A percentile compares a stretch with the other conserved stretches of the same genome.
Evolutionary conservation across 306 rosid genomes (phyloP).

Genomic region (Benincasa hispida): DNA sequence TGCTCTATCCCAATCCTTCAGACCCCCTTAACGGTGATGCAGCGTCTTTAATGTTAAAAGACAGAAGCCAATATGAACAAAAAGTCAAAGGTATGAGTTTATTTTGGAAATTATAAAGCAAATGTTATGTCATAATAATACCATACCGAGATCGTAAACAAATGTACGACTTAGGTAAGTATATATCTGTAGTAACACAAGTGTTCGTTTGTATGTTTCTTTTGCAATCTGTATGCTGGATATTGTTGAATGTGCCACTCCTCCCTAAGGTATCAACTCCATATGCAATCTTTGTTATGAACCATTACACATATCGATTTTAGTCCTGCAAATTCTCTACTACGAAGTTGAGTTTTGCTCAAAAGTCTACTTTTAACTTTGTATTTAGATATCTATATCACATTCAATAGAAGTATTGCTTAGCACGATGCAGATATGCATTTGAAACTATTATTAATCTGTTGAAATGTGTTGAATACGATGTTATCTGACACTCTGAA

Average conservation of each 20-base stretch:
- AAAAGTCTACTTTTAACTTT: neutral
- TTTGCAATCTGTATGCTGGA: too few relatives aligned
- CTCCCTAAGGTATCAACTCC: neutral
- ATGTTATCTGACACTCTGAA: too few relatives aligned
- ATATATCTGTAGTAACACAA: too few relatives aligned
- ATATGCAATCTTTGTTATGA: neutral
- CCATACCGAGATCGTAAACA: too few relatives aligned
- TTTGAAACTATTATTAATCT: too few relatives aligned
- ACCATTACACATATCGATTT: neutral
- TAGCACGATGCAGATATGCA: neutral
- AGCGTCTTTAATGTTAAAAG: constrained; percentile 92
- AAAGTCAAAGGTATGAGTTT: constrained; percentile 73
- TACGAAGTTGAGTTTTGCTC: neutral
- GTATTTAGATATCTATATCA: neutral
- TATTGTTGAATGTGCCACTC: neutral
- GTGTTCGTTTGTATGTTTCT: too few relatives aligned
- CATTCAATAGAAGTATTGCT: neutral
- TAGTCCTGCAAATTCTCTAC: neutral
- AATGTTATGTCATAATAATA: neutral
- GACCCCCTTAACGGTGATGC: constrained; percentile 98
- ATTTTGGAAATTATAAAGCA: neutral
- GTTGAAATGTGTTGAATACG: too few relatives aligned
- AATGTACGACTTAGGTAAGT: too few relatives aligned
- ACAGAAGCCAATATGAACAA: constrained; percentile 61
- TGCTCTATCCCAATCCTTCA: constrained; percentile 94